Evolutionary conservation across 139 green algal species (phyloP), one percentile per base, ranked within the genome.

Genomic region (Tetratostichococcus sp.): DNA sequence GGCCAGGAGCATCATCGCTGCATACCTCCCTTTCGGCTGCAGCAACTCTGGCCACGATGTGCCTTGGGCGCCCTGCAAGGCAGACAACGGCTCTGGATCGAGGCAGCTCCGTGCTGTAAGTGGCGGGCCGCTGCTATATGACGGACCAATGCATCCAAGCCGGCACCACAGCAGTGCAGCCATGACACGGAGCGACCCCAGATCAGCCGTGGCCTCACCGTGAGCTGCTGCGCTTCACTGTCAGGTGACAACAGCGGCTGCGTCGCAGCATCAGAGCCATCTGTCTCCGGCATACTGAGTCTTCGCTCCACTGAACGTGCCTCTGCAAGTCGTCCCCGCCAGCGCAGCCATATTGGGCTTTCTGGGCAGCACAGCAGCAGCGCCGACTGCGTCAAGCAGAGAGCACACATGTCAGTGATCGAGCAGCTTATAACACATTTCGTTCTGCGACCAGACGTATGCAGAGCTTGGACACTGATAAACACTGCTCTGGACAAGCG

Each of bases 311-410:
- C 35, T 25, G 69, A 17, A 28, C 35, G 66, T 28, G 81, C 80
- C n/a, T 43, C 50, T 25, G 42, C 35, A 34, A 69, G 62, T 21
- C 43, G 67, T 1, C 83, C 90, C 67, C 28, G 73, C 74, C 76
- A 75, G 28, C 85, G 43, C 67, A 96, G 85, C 88, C 87, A 95
- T 21, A 83, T 68, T 0, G 91, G 91, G 28, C 75, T 89, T 79
- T 96, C 91, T 8, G 91, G 89, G 28, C 79, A 80, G 6, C 78
- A 70, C 0, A 50, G 23, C 79, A 94, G 73, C 30, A 80, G 73
- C 5, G 77, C 30, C 14, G 67, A 78, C 75, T 94, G 39, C 39
- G 39, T 11, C n/a, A n/a, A n/a, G 89, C 70, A 84, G 5, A n/a
- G 22, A 65, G 43, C 30, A 30, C 30, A 43, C 17, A 57, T 33